A percentile compares a stretch with the other conserved stretches of the same genome.
These are phyloP conservation scores for Solanum pennellii DNA, from an alignment of 257 asterid species.

Conservation along the genomic window DNA sequence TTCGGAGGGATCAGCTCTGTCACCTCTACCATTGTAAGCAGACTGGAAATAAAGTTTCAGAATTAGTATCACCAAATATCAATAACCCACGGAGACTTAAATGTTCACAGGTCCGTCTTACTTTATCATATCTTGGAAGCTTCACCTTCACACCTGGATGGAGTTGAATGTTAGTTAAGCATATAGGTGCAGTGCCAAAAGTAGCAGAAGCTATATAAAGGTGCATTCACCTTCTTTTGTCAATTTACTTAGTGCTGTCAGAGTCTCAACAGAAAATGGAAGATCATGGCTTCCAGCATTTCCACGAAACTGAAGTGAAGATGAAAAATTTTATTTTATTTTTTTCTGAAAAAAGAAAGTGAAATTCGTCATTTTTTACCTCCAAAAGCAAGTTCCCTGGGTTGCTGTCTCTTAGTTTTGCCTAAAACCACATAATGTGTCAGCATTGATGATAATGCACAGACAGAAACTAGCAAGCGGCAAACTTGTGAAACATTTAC, in stretches of 20 bases:
- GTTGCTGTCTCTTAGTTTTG: conserved; percentile 65
- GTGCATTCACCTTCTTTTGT: conserved; percentile 64
- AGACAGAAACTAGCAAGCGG: not conserved
- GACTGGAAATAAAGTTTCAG: conserved; percentile 44
- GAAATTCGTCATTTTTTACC: conserved; percentile 28
- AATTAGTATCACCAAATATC: conserved; percentile 9
- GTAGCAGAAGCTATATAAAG: not conserved
- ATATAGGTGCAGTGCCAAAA: not conserved
- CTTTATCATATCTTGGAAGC: conserved; percentile 94
- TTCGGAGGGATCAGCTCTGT: conserved; percentile 78
- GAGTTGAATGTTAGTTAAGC: not conserved
- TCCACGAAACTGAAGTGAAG: conserved; percentile 62
- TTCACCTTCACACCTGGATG: conserved; percentile 60
- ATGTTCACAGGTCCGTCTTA: conserved; percentile 5
- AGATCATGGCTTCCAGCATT: conserved; percentile 99
- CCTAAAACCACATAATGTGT: conserved; percentile 30
- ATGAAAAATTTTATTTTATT: not conserved
- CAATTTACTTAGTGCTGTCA: conserved; percentile 54
- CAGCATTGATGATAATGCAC: not conserved
- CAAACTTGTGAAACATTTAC: conserved; percentile 15
- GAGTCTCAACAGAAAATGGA: conserved; percentile 61
- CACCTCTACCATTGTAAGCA: conserved; percentile 86
- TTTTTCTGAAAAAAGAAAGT: not conserved
- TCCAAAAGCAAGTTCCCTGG: conserved; percentile 82
- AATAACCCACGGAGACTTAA: conserved; percentile 10